Conservation (phyloP, 1,284 basidiomycete species). For the Bjerkandera adusta region DNA sequence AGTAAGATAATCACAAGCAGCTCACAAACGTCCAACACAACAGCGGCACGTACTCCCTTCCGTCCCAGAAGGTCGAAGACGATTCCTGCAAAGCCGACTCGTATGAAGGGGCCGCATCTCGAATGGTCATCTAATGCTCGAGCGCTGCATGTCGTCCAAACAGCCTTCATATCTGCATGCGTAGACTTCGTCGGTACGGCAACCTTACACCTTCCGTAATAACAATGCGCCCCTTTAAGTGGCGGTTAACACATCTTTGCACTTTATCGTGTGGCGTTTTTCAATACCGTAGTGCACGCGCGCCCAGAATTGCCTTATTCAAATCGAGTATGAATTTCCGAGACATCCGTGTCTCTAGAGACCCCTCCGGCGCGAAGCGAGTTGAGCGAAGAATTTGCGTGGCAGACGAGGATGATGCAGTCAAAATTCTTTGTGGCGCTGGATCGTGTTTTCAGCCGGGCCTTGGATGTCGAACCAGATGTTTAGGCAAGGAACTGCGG, state of each 20-base stretch:
- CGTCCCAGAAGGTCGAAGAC: background rate
- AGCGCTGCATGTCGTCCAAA: background rate
- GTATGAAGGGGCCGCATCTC: background rate
- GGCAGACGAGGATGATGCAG: conserved; percentile 77
- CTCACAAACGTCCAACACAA: conserved; percentile 1
- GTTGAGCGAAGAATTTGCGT: conserved; percentile 65
- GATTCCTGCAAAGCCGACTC: background rate
- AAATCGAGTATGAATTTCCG: conserved; percentile 64
- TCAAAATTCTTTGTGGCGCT: conserved; percentile 54
- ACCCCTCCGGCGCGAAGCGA: conserved; percentile 56
- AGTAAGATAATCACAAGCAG: background rate
- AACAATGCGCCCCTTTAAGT: background rate
- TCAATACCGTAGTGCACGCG: conserved; percentile 33
- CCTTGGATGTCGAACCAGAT: conserved; percentile 17
- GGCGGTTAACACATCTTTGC: background rate
- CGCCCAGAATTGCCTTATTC: conserved; percentile 71
- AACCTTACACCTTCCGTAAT: background rate
- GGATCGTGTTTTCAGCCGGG: conserved; percentile 42
- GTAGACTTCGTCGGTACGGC: background rate
- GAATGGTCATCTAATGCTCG: background rate
- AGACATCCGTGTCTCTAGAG: conserved; percentile 55
- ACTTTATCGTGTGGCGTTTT: background rate
- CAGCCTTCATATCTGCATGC: background rate
- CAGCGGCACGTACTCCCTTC: background rate
- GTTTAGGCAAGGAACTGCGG: no score